Evolutionary conservation across 495 filamentous ascomycete genomes (phyloP).

Genomic region (Trichocladium uniseriatum): DNA sequence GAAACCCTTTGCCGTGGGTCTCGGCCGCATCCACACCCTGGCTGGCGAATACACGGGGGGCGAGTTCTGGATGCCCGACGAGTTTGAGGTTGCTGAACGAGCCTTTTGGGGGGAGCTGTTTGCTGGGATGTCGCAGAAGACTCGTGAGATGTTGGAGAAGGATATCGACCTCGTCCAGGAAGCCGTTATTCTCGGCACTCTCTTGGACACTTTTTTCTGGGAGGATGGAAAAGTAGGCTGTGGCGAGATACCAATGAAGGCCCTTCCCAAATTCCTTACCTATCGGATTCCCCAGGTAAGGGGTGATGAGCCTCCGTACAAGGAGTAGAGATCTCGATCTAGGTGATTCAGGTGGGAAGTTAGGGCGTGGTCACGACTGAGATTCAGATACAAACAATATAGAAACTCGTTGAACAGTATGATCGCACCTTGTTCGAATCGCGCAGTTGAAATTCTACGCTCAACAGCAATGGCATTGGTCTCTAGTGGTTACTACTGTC

Average conservation of each 20-base stretch:
- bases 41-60: conserved; percentile 8
- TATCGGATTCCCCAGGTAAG: conserved; percentile 8
- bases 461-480: too few relatives aligned
- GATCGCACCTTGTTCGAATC: too few relatives aligned
- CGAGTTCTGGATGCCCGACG: conserved; percentile 8
- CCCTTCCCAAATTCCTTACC: conserved; percentile 10
- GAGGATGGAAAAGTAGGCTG: conserved; percentile 7
- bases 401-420: too few relatives aligned
- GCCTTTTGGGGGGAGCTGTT: conserved; percentile 11
- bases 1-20: not conserved
- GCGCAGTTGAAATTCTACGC: not conserved
- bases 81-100: conserved; percentile 7
- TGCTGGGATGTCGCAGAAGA: conserved; percentile 1
- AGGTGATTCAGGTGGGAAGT: not conserved
- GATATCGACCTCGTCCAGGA: conserved; percentile 9
- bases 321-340: not conserved
- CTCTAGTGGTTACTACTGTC: too few relatives aligned
- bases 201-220: conserved; percentile 8
- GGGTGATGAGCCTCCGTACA: conserved; percentile 9
- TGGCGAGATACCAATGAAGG: conserved; percentile 1
- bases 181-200: conserved; percentile 4
- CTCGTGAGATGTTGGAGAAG: not conserved
- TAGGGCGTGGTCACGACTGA: not conserved
- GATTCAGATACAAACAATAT: too few relatives aligned
- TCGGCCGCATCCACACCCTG: conserved; percentile 8